Evolutionary conservation across 176 grass and related monocot species (phyloP).

Genomic region (Carex kokanica): DNA sequence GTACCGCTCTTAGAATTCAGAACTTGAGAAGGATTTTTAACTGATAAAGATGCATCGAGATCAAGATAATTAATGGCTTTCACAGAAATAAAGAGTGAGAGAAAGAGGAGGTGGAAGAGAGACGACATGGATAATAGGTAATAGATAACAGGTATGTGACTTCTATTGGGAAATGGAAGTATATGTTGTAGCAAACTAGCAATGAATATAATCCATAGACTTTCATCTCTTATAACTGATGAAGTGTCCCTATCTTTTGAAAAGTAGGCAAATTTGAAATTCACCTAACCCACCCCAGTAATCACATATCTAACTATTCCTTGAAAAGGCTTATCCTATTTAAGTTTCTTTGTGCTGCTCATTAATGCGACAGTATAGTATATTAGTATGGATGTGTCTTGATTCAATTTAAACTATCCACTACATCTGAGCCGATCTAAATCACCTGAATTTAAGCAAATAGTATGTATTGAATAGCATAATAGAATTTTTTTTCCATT

Average conservation of each 20-base stretch:
- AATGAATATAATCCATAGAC: not conserved
- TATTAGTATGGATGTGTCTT: not conserved
- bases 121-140: not conserved
- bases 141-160: not conserved
- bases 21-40: slow-evolving; percentile 16
- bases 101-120: not conserved
- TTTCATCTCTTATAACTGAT: not conserved
- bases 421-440: not conserved
- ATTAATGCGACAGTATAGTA: not conserved
- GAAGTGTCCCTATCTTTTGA: not conserved
- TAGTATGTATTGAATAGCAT: no score
- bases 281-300: not conserved
- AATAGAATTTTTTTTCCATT: no score
- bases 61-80: slow-evolving; percentile 9
- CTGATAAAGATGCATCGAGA: slow-evolving; percentile 7
- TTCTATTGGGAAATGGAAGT: not conserved
- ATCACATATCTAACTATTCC: not conserved
- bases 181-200: no score
- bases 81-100: not conserved
- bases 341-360: not conserved
- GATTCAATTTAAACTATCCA: slow-evolving; percentile 4
- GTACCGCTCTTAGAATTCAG: not conserved
- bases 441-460: not conserved
- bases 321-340: not conserved
- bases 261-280: not conserved